These are phyloP conservation scores for Aspergillus bombycis DNA, from an alignment of 2,329 filamentous ascomycete species.

Conservation along the genomic window DNA sequence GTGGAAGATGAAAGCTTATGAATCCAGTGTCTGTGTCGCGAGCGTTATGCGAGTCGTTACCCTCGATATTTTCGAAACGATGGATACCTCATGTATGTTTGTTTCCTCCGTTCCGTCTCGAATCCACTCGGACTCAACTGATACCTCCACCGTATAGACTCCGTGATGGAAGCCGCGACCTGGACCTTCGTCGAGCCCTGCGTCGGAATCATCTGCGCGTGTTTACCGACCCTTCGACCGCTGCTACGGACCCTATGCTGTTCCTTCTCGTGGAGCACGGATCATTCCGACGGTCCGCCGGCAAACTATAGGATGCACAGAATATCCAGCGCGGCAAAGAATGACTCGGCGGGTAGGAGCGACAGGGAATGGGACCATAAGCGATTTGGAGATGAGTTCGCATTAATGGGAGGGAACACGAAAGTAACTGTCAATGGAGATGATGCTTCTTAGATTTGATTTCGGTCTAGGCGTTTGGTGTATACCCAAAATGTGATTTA, in stretches of 20 bases:
- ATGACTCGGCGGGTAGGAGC: not conserved
- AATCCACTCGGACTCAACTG: not conserved
- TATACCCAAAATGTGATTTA: not conserved
- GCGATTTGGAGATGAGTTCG: not conserved
- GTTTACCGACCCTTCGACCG: conserved; percentile 5
- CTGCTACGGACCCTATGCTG: not conserved
- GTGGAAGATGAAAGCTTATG: not conserved
- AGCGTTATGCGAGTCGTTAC: conserved; percentile 6
- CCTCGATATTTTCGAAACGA: not conserved
- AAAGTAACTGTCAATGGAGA: not conserved
- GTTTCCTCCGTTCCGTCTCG: not conserved
- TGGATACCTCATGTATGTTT: not conserved
- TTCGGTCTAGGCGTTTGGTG: not conserved
- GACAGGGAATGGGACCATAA: not conserved
- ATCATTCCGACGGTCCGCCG: not conserved
- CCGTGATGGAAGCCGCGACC: conserved; percentile 6
- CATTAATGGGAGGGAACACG: not conserved
- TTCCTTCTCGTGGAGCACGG: not conserved
- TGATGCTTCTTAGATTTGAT: not conserved
- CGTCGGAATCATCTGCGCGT: conserved; percentile 8
- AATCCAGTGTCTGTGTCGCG: conserved; percentile 4
- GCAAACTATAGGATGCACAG: conserved; percentile 1
- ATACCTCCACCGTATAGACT: not conserved
- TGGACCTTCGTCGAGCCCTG: conserved; percentile 8
- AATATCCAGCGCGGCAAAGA: not conserved